Conservation (phyloP, 2,329 filamentous ascomycete genomes). For the Fusarium lateritium region DNA sequence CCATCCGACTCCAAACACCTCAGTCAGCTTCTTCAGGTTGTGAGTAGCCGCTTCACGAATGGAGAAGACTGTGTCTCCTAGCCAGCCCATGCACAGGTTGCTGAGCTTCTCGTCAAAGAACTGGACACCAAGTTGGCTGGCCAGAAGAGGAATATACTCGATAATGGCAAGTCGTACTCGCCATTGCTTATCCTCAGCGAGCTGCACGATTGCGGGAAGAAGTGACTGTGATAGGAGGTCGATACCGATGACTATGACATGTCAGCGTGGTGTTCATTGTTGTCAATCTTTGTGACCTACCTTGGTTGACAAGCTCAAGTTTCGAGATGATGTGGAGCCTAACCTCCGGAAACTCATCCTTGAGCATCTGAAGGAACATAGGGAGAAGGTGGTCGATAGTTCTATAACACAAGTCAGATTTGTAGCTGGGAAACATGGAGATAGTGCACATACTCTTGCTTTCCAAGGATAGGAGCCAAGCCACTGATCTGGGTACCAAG, state of each 20-base stretch:
- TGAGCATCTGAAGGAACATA: slow-evolving; percentile 99
- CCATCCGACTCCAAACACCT: slow-evolving; percentile 99
- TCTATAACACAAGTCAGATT: slow-evolving; percentile 60
- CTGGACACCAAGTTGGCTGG: slow-evolving; percentile 93
- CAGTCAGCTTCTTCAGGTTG: slow-evolving; percentile 97
- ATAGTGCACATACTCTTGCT: slow-evolving; percentile 84
- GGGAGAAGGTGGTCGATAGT: slow-evolving; percentile 97
- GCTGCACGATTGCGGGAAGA: slow-evolving; percentile 95
- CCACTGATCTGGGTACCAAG: slow-evolving; percentile 98
- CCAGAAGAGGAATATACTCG: slow-evolving; percentile 97
- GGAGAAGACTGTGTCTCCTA: slow-evolving; percentile 98
- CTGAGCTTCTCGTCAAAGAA: slow-evolving; percentile 99
- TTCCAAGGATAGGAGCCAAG: slow-evolving; percentile 95
- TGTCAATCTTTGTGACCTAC: slow-evolving; percentile 61
- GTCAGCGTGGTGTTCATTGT: slow-evolving; percentile 35
- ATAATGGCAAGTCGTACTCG: slow-evolving; percentile 97
- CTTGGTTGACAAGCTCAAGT: slow-evolving; percentile 96
- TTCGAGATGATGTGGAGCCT: slow-evolving; percentile 99
- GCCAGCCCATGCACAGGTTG: slow-evolving; percentile 97
- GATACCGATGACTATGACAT: slow-evolving; percentile 89
- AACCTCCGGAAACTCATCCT: slow-evolving; percentile 98
- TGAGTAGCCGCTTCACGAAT: slow-evolving; percentile 97
- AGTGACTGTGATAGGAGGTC: slow-evolving; percentile 96
- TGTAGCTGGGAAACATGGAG: neutral
- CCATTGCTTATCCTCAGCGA: slow-evolving; percentile 99